phyloP scores from a whole-genome alignment of 2,329 filamentous ascomycete genomes.

The Colletotrichum zoysiae region DNA sequence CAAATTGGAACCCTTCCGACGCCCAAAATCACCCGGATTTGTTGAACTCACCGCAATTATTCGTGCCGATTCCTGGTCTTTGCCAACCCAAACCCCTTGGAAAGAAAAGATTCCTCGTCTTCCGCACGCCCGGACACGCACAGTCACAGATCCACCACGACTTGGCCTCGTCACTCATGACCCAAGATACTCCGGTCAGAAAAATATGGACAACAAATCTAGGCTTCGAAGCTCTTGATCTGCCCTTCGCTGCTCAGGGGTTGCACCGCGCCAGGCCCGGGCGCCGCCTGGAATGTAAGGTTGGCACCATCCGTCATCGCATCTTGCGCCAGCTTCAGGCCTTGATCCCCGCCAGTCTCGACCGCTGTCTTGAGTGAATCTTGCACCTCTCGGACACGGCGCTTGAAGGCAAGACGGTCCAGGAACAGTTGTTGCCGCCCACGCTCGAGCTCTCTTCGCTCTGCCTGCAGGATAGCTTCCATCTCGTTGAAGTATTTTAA shows the following conservation, averaged over 20 bases:
- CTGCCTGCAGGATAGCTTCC: constrained; percentile 90
- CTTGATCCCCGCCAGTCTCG: constrained; percentile 62
- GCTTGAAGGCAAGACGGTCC: constrained; percentile 90
- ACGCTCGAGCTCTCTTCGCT: constrained; percentile 91
- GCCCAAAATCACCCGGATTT: constrained; percentile 28
- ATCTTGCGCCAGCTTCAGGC: constrained; percentile 61
- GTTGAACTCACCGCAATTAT: constrained; percentile 34
- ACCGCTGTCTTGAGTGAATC: constrained; percentile 74
- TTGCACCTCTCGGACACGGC: constrained; percentile 86
- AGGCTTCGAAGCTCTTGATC: constrained; percentile 70
- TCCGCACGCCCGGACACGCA: constrained; percentile 4
- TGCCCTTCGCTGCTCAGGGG: constrained; percentile 67
- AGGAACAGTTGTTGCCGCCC: constrained; percentile 94
- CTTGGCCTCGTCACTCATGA: not conserved
- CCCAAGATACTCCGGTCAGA: not conserved
- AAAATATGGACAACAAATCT: constrained; percentile 35
- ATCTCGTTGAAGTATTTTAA: constrained; percentile 97
- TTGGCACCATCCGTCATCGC: constrained; percentile 62
- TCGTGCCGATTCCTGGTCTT: constrained; percentile 34
- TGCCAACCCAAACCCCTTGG: constrained; percentile 33
- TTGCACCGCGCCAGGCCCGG: constrained; percentile 60
- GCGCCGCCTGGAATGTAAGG: constrained; percentile 64
- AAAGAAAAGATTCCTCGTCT: constrained; percentile 9
- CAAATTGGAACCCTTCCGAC: constrained; percentile 32
- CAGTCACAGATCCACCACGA: not conserved